Evolutionary conservation across 176 grass and related monocot species (phyloP), one percentile per base, ranked within the genome.

Genomic region (Triticum monococcum): DNA sequence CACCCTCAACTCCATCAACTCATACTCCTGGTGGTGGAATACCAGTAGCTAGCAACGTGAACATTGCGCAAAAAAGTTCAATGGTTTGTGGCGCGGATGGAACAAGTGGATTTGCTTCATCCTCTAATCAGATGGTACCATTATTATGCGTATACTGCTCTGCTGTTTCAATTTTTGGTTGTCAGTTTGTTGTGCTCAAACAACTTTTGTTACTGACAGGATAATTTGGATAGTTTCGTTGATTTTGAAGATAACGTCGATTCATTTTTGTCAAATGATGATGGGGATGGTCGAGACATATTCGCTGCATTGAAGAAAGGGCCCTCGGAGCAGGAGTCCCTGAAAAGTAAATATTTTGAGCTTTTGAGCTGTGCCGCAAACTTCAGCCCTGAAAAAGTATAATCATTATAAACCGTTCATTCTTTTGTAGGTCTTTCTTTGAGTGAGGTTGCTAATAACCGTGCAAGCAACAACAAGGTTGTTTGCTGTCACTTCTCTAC

Each of bases 201-300:
- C 33, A 83, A 84, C 40, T 84, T 81, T 31, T 86, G 12, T 81
- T 74, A 63, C 50, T 94, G 82, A 74, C 84, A 98, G 92, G 96
- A 95, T 91, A 91, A 91, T 76, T 86, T 98, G 86, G 96, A 98
- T 85, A 84, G 54, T 86, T 98, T 95, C 64, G 90, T 88, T 12
- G 93, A 98, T 88, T 96, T 98, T 74, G 96, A 94, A 86, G 96
- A 96, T 35, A 96, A 98, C 59, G 93, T 98, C 65, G 96, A 96
- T 83, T 96, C 96, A 22, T 98, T 98, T 83, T 90, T 98, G 65
- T 98, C 93, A 25, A 94, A 94, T 82, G 93, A 96, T 77, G 96
- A 95, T 68, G 89, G 90, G 81, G 96, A 98, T 56, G 85, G 88
- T 87, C 87, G 92, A 78, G 93, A 88, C 68, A 98, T 98, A 79